These are phyloP conservation scores for Skeletonema marinoi DNA, from an alignment of 108 stramenopile species.

Conservation along the genomic window DNA sequence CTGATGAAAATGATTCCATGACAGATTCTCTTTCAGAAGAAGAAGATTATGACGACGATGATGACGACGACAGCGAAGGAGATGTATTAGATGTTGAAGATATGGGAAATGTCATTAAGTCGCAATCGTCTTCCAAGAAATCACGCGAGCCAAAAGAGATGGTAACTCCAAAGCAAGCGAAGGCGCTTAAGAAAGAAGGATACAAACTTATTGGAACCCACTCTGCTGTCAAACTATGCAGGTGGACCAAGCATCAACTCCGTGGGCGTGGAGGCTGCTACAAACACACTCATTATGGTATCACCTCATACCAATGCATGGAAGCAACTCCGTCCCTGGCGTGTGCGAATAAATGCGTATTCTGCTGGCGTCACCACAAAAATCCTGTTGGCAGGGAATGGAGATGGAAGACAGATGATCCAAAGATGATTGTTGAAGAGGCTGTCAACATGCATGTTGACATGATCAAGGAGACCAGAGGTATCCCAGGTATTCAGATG, in stretches of 20 bases:
- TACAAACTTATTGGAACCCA: conserved; percentile 96
- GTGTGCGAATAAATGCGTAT: conserved; percentile 98
- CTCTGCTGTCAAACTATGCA: conserved; percentile 96
- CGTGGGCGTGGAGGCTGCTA: conserved; percentile 96
- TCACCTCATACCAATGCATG: conserved; percentile 97
- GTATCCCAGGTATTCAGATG: conserved; percentile 93
- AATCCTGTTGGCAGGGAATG: conserved; percentile 97
- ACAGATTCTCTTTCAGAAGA: conserved; percentile 41
- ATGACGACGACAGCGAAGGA: conserved; percentile 50
- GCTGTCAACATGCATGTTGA: conserved; percentile 75
- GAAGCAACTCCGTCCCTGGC: conserved; percentile 94
- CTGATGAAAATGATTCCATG: conserved; percentile 46
- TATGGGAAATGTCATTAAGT: conserved; percentile 76
- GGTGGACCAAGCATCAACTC: conserved; percentile 98
- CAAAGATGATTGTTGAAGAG: conserved; percentile 86
- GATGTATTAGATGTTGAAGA: conserved; percentile 93
- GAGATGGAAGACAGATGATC: conserved; percentile 97
- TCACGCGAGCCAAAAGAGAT: conserved; percentile 72
- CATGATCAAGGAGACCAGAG: conserved; percentile 95
- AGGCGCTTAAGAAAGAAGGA: conserved; percentile 93
- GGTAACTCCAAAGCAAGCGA: conserved; percentile 93
- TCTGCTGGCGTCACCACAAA: conserved; percentile 99
- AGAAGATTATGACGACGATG: conserved; percentile 36
- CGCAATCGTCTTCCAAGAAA: conserved; percentile 20
- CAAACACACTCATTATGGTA: conserved; percentile 97